A percentile compares a stretch with the other conserved stretches of the same genome.
Evolutionary conservation across 2,329 filamentous ascomycete genomes (phyloP).

Genomic region (Aspergillus ustus): DNA sequence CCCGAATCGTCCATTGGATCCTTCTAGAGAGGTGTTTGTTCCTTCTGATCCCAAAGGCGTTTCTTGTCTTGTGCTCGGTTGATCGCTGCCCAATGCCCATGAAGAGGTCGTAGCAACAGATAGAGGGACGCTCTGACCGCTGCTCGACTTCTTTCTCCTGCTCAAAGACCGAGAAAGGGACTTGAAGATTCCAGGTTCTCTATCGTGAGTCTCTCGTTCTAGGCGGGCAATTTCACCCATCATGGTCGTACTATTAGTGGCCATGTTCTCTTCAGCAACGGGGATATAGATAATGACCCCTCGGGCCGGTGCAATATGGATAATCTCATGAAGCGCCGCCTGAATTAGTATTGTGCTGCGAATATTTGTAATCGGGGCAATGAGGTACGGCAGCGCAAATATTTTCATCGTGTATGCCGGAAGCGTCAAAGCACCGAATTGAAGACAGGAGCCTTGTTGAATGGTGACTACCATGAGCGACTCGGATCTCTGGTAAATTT

Average conservation of each 20-base stretch:
- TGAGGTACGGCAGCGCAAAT: slow-evolving; percentile 68
- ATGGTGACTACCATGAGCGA: slow-evolving; percentile 75
- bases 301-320: slow-evolving; percentile 68
- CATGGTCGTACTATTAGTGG: slow-evolving; percentile 71
- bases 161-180: slow-evolving; percentile 44
- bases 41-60: slow-evolving; percentile 7
- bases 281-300: slow-evolving; percentile 75
- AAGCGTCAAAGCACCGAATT: slow-evolving; percentile 75
- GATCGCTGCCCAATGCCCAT: slow-evolving; percentile 18
- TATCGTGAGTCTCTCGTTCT: slow-evolving; percentile 51
- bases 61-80: background rate
- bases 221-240: slow-evolving; percentile 68
- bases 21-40: slow-evolving; percentile 12
- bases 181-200: slow-evolving; percentile 48
- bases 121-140: slow-evolving; percentile 31
- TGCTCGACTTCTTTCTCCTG: slow-evolving; percentile 39
- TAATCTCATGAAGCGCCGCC: slow-evolving; percentile 70
- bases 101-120: slow-evolving; percentile 30
- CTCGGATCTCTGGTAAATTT: slow-evolving; percentile 74
- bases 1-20: slow-evolving; percentile 20
- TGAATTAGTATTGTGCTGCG: slow-evolving; percentile 80
- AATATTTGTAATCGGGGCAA: slow-evolving; percentile 77
- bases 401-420: slow-evolving; percentile 80
- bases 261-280: slow-evolving; percentile 72
- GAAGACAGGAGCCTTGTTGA: slow-evolving; percentile 74